Evolutionary conservation across 805 yeast species (phyloP), one percentile per base, ranked within the genome.

Genomic region (Suhomyces kilbournensis): DNA sequence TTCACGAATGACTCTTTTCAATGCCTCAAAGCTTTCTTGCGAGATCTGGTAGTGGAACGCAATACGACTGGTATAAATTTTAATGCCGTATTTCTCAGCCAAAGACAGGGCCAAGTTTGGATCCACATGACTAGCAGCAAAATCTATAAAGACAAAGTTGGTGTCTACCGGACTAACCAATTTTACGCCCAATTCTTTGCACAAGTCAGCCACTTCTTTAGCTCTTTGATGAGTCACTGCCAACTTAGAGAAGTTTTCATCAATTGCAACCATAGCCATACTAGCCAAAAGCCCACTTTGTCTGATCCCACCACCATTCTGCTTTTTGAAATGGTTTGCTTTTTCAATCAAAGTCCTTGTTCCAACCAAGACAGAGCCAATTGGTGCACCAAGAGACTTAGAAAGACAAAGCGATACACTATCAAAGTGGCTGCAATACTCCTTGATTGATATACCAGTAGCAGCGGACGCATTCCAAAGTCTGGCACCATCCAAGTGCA

Each of bases 1-100:
- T 63, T 86, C 89, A 26, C 73, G 59, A 17, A 88, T 69, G 2
- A 86, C 85, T 47, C 66, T 63, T 60, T 85, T 85, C 48, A 74
- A 52, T 3, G 55, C 59, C 39, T 64, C 69, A 17, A 71, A 56
- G 44, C 73, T 66, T 46, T 68, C 67, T 8, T 60, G 63, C 3
- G 69, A 60, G 10, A 63, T 60, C 56, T 74, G 78, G 56, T 61
- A 71, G 56, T 73, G 77, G 54, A 71, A 63, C 4, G 77, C 71
- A 2, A 74, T 53, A 59, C 70, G 62, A n/a, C 58, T 64, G 47
- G 53, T 58, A 42, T 57, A 53, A 19, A 50, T 53, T 17, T 79
- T 84, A 51, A 92, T 78, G 44, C 82, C 81, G 62, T 83, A 74
- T 60, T 86, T 80, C 44, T 73, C 66, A 54, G 86, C 89, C 55